Conservation (phyloP, 768 basidiomycete species). For the Ramaria rubella region DNA sequence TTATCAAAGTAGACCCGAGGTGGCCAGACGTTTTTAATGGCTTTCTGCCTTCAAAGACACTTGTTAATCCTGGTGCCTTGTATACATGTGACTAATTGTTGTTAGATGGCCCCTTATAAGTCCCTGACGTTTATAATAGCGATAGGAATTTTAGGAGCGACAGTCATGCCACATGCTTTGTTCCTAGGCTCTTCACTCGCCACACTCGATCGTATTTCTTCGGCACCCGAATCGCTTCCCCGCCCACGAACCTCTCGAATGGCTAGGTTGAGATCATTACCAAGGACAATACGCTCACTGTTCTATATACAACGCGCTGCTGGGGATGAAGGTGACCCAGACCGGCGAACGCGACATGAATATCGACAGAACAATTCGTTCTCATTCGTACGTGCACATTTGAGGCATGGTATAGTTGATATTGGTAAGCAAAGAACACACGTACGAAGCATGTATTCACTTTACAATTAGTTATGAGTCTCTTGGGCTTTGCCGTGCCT, state of each 20-base stretch:
- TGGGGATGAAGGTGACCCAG: slow-evolving; percentile 7
- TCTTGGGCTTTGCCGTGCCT: slow-evolving; percentile 40
- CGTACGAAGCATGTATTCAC: not conserved
- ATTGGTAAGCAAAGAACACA: slow-evolving; percentile 23
- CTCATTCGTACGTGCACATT: slow-evolving; percentile 33
- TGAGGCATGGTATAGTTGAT: slow-evolving; percentile 40
- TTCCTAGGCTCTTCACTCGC: slow-evolving; percentile 37
- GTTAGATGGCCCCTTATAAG: slow-evolving; percentile 28
- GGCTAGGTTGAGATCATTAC: not conserved
- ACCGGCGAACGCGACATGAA: slow-evolving; percentile 8
- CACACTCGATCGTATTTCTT: slow-evolving; percentile 25
- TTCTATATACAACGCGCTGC: not conserved
- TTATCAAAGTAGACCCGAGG: slow-evolving; percentile 34
- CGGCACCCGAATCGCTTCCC: slow-evolving; percentile 12
- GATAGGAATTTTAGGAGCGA: slow-evolving; percentile 27
- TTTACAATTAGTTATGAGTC: slow-evolving; percentile 22
- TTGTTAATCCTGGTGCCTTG: slow-evolving; percentile 16
- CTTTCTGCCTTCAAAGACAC: slow-evolving; percentile 30
- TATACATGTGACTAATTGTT: slow-evolving; percentile 17
- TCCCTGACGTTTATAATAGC: slow-evolving; percentile 18
- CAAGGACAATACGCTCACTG: not conserved
- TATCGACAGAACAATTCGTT: slow-evolving; percentile 27
- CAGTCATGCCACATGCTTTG: slow-evolving; percentile 42
- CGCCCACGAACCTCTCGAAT: not conserved
- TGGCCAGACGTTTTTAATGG: slow-evolving; percentile 40